These are phyloP conservation scores for Pholiota molesta DNA, from an alignment of 768 basidiomycete genomes.

Conservation along the genomic window DNA sequence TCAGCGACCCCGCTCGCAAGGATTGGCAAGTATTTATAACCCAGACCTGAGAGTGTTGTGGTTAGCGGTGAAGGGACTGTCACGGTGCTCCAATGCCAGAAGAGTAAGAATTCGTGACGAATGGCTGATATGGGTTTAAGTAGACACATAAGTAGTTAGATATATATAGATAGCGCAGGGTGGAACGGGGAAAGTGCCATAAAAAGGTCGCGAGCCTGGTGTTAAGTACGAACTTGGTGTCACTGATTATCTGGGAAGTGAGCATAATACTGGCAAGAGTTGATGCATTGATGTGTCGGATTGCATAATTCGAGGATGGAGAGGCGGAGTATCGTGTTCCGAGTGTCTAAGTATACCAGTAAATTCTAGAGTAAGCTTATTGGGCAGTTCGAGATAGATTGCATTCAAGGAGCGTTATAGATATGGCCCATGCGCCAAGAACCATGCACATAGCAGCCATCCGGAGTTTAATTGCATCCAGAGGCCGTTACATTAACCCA, in stretches of 20 bases:
- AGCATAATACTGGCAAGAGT: background rate
- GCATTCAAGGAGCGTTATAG: no score
- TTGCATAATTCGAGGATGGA: background rate
- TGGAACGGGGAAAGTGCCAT: background rate
- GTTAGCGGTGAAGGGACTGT: background rate
- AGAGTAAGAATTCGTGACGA: background rate
- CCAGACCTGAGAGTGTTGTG: background rate
- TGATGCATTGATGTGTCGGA: no score
- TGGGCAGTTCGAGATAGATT: no score
- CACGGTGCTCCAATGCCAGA: background rate
- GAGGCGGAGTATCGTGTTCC: conserved; percentile 7
- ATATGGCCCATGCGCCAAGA: no score
- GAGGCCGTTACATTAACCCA: no score
- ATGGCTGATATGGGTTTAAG: background rate
- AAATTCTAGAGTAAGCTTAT: no score
- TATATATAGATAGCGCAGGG: background rate
- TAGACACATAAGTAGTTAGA: background rate
- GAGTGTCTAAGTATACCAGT: background rate
- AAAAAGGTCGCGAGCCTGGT: background rate
- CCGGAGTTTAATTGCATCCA: no score
- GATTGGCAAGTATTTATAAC: background rate
- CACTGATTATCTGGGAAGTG: background rate
- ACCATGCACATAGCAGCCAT: no score
- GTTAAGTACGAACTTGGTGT: background rate
- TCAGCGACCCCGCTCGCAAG: background rate